phyloP scores from a whole-genome alignment of 2,329 filamentous ascomycete species.

The Penicillium aurantiogriseum region DNA sequence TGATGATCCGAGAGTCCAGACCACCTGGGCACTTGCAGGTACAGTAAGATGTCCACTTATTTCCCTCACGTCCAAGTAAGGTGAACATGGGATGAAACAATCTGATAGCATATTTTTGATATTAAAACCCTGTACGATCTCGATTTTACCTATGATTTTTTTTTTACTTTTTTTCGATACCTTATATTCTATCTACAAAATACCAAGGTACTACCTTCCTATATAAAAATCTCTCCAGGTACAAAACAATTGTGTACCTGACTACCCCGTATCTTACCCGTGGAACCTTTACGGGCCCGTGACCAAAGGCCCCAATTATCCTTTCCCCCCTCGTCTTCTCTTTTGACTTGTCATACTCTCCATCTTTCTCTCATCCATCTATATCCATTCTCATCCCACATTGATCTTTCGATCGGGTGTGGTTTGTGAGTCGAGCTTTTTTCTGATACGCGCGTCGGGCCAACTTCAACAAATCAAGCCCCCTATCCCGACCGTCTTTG shows the following conservation, averaged over 20 bases:
- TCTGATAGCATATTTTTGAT: background rate
- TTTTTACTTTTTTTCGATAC: background rate
- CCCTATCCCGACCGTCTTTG: background rate
- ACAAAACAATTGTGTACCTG: slow-evolving; percentile 4
- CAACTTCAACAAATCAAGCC: background rate
- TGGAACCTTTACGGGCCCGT: slow-evolving; percentile 13
- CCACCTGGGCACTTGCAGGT: background rate
- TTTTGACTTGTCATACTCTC: slow-evolving; percentile 1
- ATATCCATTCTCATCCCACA: background rate
- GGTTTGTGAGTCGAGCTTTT: background rate
- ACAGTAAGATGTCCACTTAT: background rate
- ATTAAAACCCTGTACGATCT: slow-evolving; percentile 3
- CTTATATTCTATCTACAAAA: background rate
- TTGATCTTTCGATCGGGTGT: background rate
- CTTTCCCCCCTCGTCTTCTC: slow-evolving; percentile 3
- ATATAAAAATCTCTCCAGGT: background rate
- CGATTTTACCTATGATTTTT: background rate
- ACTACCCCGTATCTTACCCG: slow-evolving; percentile 11
- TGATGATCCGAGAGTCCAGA: slow-evolving; percentile 9
- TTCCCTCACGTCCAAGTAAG: slow-evolving; percentile 10
- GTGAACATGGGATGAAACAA: slow-evolving; percentile 12
- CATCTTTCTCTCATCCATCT: background rate
- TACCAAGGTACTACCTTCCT: background rate
- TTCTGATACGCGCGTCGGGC: background rate
- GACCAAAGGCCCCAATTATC: slow-evolving; percentile 9